phyloP scores from a whole-genome alignment of 177 flowering plant species.

The Vitis hybrid region DNA sequence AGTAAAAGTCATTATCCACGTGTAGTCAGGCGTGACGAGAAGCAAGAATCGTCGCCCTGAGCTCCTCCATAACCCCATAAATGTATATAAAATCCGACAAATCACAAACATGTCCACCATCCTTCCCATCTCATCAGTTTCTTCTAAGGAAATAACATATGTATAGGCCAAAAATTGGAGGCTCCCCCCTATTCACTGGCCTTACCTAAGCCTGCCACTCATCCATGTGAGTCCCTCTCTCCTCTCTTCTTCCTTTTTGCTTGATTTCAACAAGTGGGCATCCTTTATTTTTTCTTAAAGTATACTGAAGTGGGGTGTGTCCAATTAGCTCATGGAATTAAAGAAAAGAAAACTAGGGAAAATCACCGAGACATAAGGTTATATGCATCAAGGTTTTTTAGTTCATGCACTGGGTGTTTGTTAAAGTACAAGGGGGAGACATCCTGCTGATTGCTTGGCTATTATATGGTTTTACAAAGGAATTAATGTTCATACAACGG shows the following conservation, averaged over 20 bases:
- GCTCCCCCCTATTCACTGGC: not conserved
- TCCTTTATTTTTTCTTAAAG: not conserved
- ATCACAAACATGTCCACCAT: conserved; percentile 24
- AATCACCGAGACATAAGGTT: not conserved
- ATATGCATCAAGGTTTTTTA: not conserved
- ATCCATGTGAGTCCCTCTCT: conserved; percentile 18
- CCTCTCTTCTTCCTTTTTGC: not conserved
- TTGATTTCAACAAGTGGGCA: conserved; percentile 4
- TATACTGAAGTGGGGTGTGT: conserved; percentile 1
- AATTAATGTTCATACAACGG: conserved; percentile 25
- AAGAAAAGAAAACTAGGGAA: conserved; percentile 5
- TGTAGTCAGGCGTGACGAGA: conserved; percentile 12
- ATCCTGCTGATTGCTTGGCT: not conserved
- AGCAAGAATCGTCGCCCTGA: conserved; percentile 6
- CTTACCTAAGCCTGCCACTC: not conserved
- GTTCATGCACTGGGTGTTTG: conserved; percentile 3
- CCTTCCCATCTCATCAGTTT: conserved; percentile 7
- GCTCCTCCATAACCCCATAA: conserved; percentile 7
- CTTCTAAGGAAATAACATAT: conserved; percentile 3
- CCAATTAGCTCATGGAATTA: not conserved
- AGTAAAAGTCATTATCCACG: conserved; percentile 27
- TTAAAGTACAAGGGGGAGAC: conserved; percentile 10
- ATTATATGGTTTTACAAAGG: conserved; percentile 10
- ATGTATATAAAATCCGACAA: conserved; percentile 29
- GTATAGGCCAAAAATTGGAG: conserved; percentile 5